These are phyloP conservation scores for Cutaneotrichosporon daszewskae DNA, from an alignment of 1,284 basidiomycete genomes.

Conservation along the genomic window DNA sequence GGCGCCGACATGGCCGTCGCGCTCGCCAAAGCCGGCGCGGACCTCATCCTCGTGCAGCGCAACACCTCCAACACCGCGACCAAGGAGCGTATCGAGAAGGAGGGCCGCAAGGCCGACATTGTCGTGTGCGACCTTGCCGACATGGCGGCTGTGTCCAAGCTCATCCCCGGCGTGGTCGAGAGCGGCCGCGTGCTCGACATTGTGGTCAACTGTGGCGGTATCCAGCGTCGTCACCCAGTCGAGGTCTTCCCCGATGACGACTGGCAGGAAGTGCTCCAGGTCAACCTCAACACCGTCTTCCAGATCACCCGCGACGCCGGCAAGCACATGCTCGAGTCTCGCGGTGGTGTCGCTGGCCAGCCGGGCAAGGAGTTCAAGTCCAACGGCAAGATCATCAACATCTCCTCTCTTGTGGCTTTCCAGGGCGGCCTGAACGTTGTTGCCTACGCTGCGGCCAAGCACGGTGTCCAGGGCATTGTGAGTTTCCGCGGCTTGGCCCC, in stretches of 20 bases:
- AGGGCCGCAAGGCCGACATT: constrained; percentile 39
- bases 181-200: constrained; percentile 63
- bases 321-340: constrained; percentile 47
- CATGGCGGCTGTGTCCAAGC: constrained; percentile 59
- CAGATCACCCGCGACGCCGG: constrained; percentile 48
- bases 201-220: constrained; percentile 90
- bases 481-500: constrained; percentile 9
- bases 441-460: constrained; percentile 82
- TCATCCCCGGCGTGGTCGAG: constrained; percentile 56
- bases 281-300: constrained; percentile 50
- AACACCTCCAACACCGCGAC: constrained; percentile 56
- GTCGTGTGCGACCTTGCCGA: constrained; percentile 72
- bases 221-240: constrained; percentile 77
- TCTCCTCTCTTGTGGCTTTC: constrained; percentile 47
- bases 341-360: constrained; percentile 41
- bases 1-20: constrained; percentile 48
- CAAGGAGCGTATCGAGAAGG: constrained; percentile 54
- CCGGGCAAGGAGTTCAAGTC: constrained; percentile 17
- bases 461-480: constrained; percentile 73
- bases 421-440: constrained; percentile 71
- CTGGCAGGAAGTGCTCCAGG: constrained; percentile 74
- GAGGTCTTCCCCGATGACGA: constrained; percentile 76
- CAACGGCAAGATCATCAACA: constrained; percentile 51
- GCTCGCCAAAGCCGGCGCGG: constrained; percentile 61
- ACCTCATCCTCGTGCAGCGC: constrained; percentile 72